Base-by-base conservation (phyloP, 306 rosid genomes). In the Trifolium pratense region DNA sequence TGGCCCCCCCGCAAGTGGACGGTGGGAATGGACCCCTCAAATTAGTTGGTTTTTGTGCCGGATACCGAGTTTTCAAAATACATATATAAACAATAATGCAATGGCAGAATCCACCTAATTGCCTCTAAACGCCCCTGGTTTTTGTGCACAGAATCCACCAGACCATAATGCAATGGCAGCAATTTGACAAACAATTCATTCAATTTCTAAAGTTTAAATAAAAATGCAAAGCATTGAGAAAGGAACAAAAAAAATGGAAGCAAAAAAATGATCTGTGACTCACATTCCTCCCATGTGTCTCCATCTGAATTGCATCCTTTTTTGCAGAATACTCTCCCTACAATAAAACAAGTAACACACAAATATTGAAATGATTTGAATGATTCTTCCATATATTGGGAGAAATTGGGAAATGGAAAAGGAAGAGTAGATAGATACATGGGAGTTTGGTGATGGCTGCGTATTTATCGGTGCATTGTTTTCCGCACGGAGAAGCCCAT, bases 291-390 rank as follows among this genome's bases (percentile, higher is more conserved):
- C 94, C 92, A 89, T 5, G 89, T 82, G 7, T 93, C 96, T 51
- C 80, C 92, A 6, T 93, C 96, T 0, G 96, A 25, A 15, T 75
- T 80, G 78, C 97, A 93, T 2, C 98, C 98, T 78, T 93, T 93
- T 69, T 93, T 93, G 96, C 98, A 93, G 86, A 91, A 93, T 3
- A 93, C 92, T 63, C 97, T 70, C 98, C 98, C 97, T 93, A 53
- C 73, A 81, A 21, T 21, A 21, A 21, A 21, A 21, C 25, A 21
- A 21, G 25, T 21, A 21, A 21, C 25, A 21, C 25, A 21, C 25
- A 29, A 4, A 29, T 29, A 29, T 29, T 21, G 2, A n/a, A 49
- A 49, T 49, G 57, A 51, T 51, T 51, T 49, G 23, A 49, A 49
- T 49, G 56, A 49, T 49, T n/a, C n/a, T n/a, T n/a, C n/a, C n/a